Base-by-base conservation (phyloP, 345 rosid genomes). In the Leavenworthia alabamica region DNA sequence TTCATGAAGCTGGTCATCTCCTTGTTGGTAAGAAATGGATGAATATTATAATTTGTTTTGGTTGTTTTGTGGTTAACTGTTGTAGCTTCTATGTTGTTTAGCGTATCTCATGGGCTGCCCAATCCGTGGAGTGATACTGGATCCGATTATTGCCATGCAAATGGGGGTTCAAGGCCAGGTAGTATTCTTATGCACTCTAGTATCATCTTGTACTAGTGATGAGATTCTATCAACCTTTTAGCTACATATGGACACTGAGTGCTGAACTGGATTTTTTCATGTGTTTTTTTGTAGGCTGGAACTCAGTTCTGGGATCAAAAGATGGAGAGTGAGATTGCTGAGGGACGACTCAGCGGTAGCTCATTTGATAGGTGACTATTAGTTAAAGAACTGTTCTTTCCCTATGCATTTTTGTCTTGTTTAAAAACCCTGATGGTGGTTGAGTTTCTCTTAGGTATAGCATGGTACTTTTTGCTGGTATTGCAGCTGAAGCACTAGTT, bases 81-180 rank as follows among this genome's bases (percentile, higher is more conserved):
- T 48, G 6, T 47, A 15, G 45, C 46, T 26, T 33, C 36, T 65
- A 52, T 51, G 2, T 28, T 27, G 64, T 78, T 77, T 79, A 92
- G 95, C 98, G 43, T 86, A 92, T 62, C 93, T 92, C 45, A 78
- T 89, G 96, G 96, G 93, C 31, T 92, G 98, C 78, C 96, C 98
- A 16, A 76, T 92, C 77, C 89, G 96, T 40, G 96, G 96, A 42
- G 93, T 89, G 66, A 89, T 92, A 74, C 74, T 89, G 73, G 95
- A 92, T 64, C 98, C 98, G 14, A 68, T 92, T 42, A 80, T 85
- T 40, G 95, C 93, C 13, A 81, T 89, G 87, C 90, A 82, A 76
- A 81, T 86, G 93, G 96, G 96, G 22, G 90, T 86, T 71, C 95
- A 86, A 70, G 96, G 98, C 56, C 98, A 92, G 93, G 92, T 91